These are phyloP conservation scores for Lippia alba DNA, from an alignment of 305 asterid species.

Conservation along the genomic window DNA sequence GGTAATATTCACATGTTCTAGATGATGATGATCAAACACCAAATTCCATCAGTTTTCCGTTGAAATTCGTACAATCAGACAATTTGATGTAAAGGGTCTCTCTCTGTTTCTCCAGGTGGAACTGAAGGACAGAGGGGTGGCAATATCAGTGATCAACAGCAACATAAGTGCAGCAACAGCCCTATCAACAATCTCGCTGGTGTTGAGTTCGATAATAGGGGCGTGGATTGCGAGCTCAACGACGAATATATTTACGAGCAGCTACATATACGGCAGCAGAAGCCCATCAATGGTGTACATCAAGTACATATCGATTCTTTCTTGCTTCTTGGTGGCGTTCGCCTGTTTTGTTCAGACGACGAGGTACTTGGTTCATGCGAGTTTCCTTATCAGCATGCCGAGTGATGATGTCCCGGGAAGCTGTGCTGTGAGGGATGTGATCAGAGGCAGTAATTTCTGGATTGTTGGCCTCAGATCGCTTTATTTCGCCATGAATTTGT, in stretches of 20 bases:
- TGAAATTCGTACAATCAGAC: background rate
- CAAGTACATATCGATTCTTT: slow-evolving; percentile 57
- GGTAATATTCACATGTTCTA: slow-evolving; percentile 36
- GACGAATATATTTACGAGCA: slow-evolving; percentile 39
- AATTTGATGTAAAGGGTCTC: background rate
- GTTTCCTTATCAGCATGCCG: slow-evolving; percentile 72
- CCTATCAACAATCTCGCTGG: slow-evolving; percentile 55
- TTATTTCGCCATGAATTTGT: slow-evolving; percentile 52
- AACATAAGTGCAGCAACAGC: slow-evolving; percentile 55
- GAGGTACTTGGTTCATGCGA: slow-evolving; percentile 57
- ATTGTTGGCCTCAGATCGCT: slow-evolving; percentile 58
- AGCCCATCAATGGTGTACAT: slow-evolving; percentile 41
- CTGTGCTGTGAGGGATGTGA: slow-evolving; percentile 52
- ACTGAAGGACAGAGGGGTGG: slow-evolving; percentile 56
- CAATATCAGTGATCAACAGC: slow-evolving; percentile 50
- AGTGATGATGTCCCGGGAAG: slow-evolving; percentile 45
- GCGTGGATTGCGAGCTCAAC: slow-evolving; percentile 68
- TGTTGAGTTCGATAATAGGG: slow-evolving; percentile 57
- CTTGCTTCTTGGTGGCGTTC: slow-evolving; percentile 63
- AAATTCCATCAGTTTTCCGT: background rate
- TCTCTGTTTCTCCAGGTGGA: slow-evolving; percentile 35
- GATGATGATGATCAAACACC: background rate
- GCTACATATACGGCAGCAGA: slow-evolving; percentile 53
- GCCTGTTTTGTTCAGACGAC: slow-evolving; percentile 60
- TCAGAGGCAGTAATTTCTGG: slow-evolving; percentile 60